These are phyloP conservation scores for Colletotrichum destructivum DNA, from an alignment of 2,329 filamentous ascomycete species.

Conservation along the genomic window DNA sequence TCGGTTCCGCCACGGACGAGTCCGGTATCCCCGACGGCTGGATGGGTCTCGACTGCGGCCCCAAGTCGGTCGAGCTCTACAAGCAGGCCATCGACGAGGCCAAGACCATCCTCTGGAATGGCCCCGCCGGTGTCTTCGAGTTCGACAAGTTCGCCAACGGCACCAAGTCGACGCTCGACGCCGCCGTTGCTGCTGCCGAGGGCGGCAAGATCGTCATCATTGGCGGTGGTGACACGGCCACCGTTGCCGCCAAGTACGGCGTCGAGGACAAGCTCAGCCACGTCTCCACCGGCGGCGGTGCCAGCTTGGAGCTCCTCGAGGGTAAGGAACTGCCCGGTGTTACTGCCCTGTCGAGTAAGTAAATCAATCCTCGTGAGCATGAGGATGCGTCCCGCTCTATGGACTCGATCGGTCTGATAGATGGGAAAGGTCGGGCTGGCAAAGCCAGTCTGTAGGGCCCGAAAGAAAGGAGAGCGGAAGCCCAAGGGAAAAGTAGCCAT, in stretches of 20 bases:
- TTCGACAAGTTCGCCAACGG: conserved; percentile 93
- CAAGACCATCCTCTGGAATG: conserved; percentile 99
- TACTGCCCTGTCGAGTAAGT: conserved; percentile 86
- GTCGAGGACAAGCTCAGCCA: conserved; percentile 98
- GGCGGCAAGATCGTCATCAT: conserved; percentile 97
- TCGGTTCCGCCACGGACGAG: conserved; percentile 85
- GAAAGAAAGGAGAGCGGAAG: conserved; percentile 24
- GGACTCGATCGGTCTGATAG: conserved; percentile 48
- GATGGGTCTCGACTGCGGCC: conserved; percentile 97
- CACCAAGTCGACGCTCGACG: conserved; percentile 93
- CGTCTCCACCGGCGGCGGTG: conserved; percentile 96
- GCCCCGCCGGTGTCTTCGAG: conserved; percentile 97
- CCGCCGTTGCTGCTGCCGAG: conserved; percentile 85
- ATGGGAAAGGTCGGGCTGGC: conserved; percentile 51
- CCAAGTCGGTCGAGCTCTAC: conserved; percentile 90
- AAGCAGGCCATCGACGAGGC: conserved; percentile 88
- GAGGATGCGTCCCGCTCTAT: conserved; percentile 19
- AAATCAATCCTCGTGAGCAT: conserved; percentile 50
- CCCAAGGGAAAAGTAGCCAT: conserved; percentile 24
- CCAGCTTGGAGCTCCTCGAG: conserved; percentile 95
- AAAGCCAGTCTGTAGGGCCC: conserved; percentile 54
- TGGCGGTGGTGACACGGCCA: conserved; percentile 97
- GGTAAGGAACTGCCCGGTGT: conserved; percentile 98
- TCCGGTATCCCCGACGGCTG: conserved; percentile 95
- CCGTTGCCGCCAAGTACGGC: conserved; percentile 96